phyloP scores from a whole-genome alignment of 805 yeast species.

The Wickerhamiella vanderwaltii region DNA sequence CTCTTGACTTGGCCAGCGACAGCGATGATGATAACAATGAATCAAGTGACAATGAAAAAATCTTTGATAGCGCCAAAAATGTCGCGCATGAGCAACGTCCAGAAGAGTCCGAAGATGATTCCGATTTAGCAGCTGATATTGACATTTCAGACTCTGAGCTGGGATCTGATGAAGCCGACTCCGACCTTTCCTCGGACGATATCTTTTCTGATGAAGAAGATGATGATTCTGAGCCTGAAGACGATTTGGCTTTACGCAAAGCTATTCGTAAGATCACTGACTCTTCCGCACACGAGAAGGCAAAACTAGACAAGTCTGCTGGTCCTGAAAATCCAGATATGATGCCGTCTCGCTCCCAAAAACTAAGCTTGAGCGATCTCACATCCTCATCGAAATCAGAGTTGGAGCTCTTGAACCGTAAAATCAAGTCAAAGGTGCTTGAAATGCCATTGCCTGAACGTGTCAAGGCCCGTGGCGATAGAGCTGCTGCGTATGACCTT shows the following conservation, averaged over 20 bases:
- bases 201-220: constrained; percentile 22
- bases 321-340: constrained; percentile 28
- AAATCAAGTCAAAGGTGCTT: constrained; percentile 34
- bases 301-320: constrained; percentile 21
- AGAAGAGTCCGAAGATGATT: constrained; percentile 13
- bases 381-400: constrained; percentile 32
- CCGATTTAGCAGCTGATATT: constrained; percentile 14
- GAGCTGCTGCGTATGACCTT: constrained; percentile 82
- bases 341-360: constrained; percentile 34
- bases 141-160: constrained; percentile 12
- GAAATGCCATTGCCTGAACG: constrained; percentile 77
- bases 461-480: constrained; percentile 71
- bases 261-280: constrained; percentile 8
- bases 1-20: constrained; percentile 71
- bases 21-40: constrained; percentile 19
- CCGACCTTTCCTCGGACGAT: constrained; percentile 23
- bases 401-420: constrained; percentile 12
- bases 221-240: constrained; percentile 22
- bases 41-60: constrained; percentile 17
- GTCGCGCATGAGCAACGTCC: background rate
- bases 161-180: constrained; percentile 17
- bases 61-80: constrained; percentile 4
- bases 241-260: constrained; percentile 23
- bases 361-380: constrained; percentile 66
- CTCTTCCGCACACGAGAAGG: constrained; percentile 10